phyloP scores from a whole-genome alignment of 805 yeast species.

The Wickerhamomyces hampshirensis region DNA sequence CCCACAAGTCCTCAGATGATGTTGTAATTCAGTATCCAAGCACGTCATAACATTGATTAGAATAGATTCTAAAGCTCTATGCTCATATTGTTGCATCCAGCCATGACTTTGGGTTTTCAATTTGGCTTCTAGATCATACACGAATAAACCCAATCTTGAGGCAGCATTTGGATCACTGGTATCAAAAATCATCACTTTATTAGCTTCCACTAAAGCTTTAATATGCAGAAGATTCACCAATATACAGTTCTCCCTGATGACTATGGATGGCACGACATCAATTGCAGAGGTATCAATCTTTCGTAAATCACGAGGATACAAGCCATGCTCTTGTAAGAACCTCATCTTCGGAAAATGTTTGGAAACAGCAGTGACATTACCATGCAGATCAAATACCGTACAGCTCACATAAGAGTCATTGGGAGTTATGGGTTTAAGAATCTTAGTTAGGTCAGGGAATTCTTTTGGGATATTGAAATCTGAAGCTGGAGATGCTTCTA shows the following conservation, averaged over 20 bases:
- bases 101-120: slow-evolving; percentile 39
- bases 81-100: slow-evolving; percentile 60
- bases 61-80: slow-evolving; percentile 78
- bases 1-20: slow-evolving; percentile 55
- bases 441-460: slow-evolving; percentile 16
- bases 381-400: slow-evolving; percentile 72
- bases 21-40: slow-evolving; percentile 68
- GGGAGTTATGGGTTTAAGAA: slow-evolving; percentile 33
- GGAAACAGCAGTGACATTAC: slow-evolving; percentile 73
- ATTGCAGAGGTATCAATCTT: slow-evolving; percentile 70
- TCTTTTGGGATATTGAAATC: slow-evolving; percentile 9
- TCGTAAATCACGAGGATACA: slow-evolving; percentile 83
- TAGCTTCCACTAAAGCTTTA: slow-evolving; percentile 80
- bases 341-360: slow-evolving; percentile 74
- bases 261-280: slow-evolving; percentile 86
- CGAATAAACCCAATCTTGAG: slow-evolving; percentile 63
- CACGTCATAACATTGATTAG: slow-evolving; percentile 75
- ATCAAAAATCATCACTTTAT: slow-evolving; percentile 80
- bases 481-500: slow-evolving; percentile 6
- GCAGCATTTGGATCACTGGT: slow-evolving; percentile 52
- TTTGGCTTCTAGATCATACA: slow-evolving; percentile 80
- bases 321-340: slow-evolving; percentile 65
- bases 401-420: slow-evolving; percentile 57
- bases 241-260: slow-evolving; percentile 73
- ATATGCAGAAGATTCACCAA: slow-evolving; percentile 81